Conservation (phyloP, 805 yeast genomes). For the Vanderwaltozyma tropicalis region DNA sequence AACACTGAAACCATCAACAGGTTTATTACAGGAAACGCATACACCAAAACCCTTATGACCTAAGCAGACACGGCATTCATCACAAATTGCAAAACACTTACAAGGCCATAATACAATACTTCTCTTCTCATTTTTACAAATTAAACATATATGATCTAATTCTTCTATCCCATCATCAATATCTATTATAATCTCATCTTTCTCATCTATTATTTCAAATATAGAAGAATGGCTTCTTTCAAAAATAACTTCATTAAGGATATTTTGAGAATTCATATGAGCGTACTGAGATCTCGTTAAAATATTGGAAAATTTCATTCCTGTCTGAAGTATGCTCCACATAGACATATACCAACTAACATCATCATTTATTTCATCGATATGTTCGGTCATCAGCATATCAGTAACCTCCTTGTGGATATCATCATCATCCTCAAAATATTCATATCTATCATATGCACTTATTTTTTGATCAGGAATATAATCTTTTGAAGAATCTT, state of each 20-base stretch:
- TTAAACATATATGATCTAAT: slow-evolving; percentile 50
- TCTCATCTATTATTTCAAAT: no score
- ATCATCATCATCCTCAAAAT: no score
- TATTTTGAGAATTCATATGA: slow-evolving; percentile 18
- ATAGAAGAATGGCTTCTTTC: no score
- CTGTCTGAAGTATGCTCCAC: no score
- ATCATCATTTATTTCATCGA: no score
- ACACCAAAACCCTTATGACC: slow-evolving; percentile 62
- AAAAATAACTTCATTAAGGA: slow-evolving; percentile 23
- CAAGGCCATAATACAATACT: slow-evolving; percentile 90
- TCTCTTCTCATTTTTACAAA: slow-evolving; percentile 66
- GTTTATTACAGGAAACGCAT: slow-evolving; percentile 76
- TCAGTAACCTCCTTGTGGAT: no score
- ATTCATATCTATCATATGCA: no score
- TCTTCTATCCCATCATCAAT: no score
- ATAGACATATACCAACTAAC: no score
- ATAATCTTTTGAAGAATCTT: slow-evolving; percentile 22
- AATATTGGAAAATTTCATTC: no score
- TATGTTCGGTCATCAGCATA: no score
- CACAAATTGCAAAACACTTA: slow-evolving; percentile 80
- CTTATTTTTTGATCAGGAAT: slow-evolving; percentile 15
- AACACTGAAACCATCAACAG: slow-evolving; percentile 48
- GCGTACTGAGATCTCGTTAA: slow-evolving; percentile 31
- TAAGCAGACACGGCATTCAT: slow-evolving; percentile 66
- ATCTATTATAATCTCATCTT: no score